Base-by-base conservation (phyloP, 2,329 filamentous ascomycete species). In the Ceratocystis papillata region DNA sequence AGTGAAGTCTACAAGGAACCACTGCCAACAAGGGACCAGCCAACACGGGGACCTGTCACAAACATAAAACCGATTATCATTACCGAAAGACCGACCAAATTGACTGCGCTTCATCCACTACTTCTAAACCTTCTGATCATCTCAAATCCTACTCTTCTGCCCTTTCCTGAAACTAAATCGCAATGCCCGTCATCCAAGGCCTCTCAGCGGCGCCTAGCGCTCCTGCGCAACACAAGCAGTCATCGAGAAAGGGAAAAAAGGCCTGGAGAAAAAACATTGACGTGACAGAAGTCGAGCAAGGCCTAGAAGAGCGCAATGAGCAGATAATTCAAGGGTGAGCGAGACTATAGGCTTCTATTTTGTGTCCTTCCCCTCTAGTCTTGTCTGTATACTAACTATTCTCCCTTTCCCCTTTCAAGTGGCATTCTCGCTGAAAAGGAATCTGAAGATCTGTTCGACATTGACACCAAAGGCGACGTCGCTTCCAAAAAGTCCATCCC, bases 201-300 rank as follows among this genome's bases (percentile, higher is more conserved):
- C 61, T 76, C 76, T 75, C 79, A 50, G 81, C 77, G 68, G 77
- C 81, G 45, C 76, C 77, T 12, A 77, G 80, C 45, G 87, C 89
- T 20, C 92, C 91, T 10, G 85, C 87, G 69, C 90, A 95, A 70
- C 86, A 87, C 77, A 91, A 84, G 69, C 94, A 99, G 76, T 85
- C 91, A 30, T 97, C 93, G 4, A 83, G 94, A 74, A 99, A 99
- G 76, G 94, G 95, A 72, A 97, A 97, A 78, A 97, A 96, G 79
- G 93, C 94, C 41, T 99, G 94, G 94, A 84, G 94, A 73, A 99
- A 97, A 76, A 96, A 99, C 78, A 90, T 99, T 76, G 90, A 99
- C 77, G 84, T 97, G 69, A 87, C 89, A 33, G 87, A 96, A 69
- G 84, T 99, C 30, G 83, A 93, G 72, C 79, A 87, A 65, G 94